Conservation (phyloP, 2,329 filamentous ascomycete genomes). For the Trichoderma sp. region DNA sequence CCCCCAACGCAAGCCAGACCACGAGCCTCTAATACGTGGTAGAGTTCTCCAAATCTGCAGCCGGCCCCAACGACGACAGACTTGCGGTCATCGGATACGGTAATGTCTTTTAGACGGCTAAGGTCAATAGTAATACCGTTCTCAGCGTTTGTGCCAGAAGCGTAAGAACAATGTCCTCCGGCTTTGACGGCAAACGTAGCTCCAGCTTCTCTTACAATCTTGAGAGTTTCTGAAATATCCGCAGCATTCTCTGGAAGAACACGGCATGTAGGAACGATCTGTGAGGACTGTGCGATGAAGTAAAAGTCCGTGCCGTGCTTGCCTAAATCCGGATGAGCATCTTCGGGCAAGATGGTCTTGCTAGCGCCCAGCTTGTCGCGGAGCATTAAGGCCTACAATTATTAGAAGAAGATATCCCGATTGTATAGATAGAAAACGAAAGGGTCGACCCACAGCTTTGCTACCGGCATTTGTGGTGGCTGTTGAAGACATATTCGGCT, state of each 20-base stretch:
- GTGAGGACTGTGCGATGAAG: conserved; percentile 1
- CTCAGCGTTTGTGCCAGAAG: not conserved
- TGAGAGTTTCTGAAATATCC: not conserved
- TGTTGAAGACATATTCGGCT: not conserved
- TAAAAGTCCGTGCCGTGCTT: not conserved
- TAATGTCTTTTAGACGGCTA: not conserved
- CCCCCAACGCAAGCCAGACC: not conserved
- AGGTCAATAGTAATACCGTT: conserved; percentile 11
- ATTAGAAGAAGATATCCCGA: not conserved
- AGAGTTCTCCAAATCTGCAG: conserved; percentile 2
- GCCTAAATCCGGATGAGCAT: not conserved
- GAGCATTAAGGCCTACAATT: not conserved
- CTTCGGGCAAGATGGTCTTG: not conserved
- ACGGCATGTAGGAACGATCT: not conserved
- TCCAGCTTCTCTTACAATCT: not conserved
- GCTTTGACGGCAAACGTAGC: conserved; percentile 9
- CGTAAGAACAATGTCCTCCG: not conserved
- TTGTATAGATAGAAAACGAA: too few relatives aligned
- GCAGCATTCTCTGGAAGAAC: not conserved
- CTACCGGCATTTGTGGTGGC: not conserved
- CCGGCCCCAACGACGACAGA: not conserved
- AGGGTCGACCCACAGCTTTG: not conserved
- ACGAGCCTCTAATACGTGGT: not conserved
- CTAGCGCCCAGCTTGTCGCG: not conserved
- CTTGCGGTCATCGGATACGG: not conserved